Percentiles rank a stretch among this genome's conserved stretches.
Conservation (phyloP, 192 early-diverging fungal genomes). For the Rhizophagus clarus region DNA sequence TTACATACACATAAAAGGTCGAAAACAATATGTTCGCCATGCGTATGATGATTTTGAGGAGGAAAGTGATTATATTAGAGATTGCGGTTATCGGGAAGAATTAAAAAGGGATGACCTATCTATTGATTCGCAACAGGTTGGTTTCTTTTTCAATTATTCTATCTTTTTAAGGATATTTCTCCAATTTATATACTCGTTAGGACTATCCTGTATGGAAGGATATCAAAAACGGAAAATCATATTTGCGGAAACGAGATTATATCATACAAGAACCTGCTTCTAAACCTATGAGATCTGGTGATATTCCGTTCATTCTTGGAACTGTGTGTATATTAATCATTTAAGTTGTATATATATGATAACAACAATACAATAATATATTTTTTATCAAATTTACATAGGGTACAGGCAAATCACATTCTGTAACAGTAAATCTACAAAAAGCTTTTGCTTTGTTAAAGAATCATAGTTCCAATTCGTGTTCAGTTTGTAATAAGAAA, state of each 20-base stretch:
- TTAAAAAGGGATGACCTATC: no score
- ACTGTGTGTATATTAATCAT: background rate
- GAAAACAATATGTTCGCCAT: no score
- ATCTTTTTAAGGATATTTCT: background rate
- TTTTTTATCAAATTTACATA: background rate
- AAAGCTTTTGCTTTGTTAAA: background rate
- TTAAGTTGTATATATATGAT: background rate
- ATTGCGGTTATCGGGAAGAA: no score
- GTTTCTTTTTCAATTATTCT: background rate
- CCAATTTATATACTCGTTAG: background rate
- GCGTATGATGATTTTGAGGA: no score
- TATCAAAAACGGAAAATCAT: background rate
- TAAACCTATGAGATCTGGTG: background rate
- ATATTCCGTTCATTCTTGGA: slow-evolving; percentile 12
- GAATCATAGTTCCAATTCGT: slow-evolving; percentile 1
- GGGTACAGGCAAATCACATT: slow-evolving; percentile 6
- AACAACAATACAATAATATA: background rate
- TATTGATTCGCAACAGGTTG: no score
- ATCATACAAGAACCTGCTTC: background rate
- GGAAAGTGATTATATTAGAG: no score
- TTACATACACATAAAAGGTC: no score
- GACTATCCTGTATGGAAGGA: slow-evolving; percentile 8
- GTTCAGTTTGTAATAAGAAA: slow-evolving; percentile 6
- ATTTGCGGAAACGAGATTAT: background rate
- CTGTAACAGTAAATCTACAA: slow-evolving; percentile 13